phyloP scores from a whole-genome alignment of 2,329 filamentous ascomycete genomes.

The Huntiella abstrusa region DNA sequence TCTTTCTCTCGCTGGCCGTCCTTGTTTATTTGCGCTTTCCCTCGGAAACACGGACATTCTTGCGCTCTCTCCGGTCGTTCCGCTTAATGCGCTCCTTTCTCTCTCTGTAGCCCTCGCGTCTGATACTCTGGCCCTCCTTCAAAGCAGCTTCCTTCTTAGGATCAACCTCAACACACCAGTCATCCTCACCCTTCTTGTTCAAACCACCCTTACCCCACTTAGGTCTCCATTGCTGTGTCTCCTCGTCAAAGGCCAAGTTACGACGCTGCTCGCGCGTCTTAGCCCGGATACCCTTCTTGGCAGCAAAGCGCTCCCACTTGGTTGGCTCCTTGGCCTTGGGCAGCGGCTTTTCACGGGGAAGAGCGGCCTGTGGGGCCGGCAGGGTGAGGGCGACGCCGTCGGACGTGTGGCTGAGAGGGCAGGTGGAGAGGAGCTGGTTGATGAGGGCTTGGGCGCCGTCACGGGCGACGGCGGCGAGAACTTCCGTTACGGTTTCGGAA shows the following conservation, averaged over 20 bases:
- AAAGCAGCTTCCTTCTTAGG: slow-evolving; percentile 46
- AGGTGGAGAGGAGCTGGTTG: slow-evolving; percentile 84
- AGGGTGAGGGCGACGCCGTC: slow-evolving; percentile 63
- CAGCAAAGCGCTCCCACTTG: slow-evolving; percentile 91
- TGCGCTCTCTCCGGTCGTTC: slow-evolving; percentile 51
- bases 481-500: slow-evolving; percentile 33
- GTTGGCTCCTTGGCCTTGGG: slow-evolving; percentile 67
- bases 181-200: slow-evolving; percentile 64
- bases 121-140: slow-evolving; percentile 42
- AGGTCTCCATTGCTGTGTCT: slow-evolving; percentile 69
- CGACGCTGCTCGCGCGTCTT: slow-evolving; percentile 59
- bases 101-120: slow-evolving; percentile 43
- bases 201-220: slow-evolving; percentile 91
- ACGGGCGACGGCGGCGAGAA: slow-evolving; percentile 56
- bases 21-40: slow-evolving; percentile 11
- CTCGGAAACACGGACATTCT: slow-evolving; percentile 36
- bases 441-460: slow-evolving; percentile 83
- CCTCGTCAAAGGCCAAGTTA: slow-evolving; percentile 70
- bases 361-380: slow-evolving; percentile 45
- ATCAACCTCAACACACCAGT: slow-evolving; percentile 89
- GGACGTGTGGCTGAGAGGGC: slow-evolving; percentile 51
- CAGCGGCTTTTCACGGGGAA: slow-evolving; percentile 85
- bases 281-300: slow-evolving; percentile 88
- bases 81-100: slow-evolving; percentile 50
- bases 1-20: not conserved